Evolutionary conservation across 1,284 basidiomycete genomes (phyloP).

Genomic region (Tilletia indica): DNA sequence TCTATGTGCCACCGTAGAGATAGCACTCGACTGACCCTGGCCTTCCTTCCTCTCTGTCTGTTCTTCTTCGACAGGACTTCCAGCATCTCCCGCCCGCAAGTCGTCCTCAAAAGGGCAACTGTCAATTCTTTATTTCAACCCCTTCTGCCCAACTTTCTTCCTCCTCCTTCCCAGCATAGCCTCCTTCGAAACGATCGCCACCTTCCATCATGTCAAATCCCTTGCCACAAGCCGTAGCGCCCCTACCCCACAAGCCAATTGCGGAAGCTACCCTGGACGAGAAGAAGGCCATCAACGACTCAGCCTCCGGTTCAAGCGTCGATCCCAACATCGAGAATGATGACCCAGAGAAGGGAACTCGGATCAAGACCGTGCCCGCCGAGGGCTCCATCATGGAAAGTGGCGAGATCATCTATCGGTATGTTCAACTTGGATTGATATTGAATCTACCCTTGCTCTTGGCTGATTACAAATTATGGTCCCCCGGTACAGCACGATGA

Average conservation of each 20-base stretch:
- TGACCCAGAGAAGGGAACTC: constrained; percentile 5
- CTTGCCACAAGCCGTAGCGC: not conserved
- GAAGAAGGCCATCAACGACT: not conserved
- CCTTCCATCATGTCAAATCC: constrained; percentile 1
- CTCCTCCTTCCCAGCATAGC: no score
- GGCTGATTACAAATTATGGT: not conserved
- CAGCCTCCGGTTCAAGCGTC: not conserved
- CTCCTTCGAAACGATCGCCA: no score
- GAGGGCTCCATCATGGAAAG: constrained; percentile 11
- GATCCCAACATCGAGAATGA: not conserved
- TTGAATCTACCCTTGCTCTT: not conserved
- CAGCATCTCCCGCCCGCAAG: no score
- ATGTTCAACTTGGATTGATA: not conserved
- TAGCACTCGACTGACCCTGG: no score
- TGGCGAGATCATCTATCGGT: constrained; percentile 10
- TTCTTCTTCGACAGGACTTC: no score
- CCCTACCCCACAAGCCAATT: not conserved
- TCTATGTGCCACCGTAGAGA: no score
- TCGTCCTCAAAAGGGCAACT: no score
- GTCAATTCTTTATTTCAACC: no score
- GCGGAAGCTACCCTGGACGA: not conserved
- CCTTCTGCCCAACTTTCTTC: no score
- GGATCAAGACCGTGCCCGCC: constrained; percentile 4
- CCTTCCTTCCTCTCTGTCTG: no score
- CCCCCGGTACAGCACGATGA: constrained; percentile 8